Evolutionary conservation across 2,329 filamentous ascomycete species (phyloP), one percentile per base, ranked within the genome.

Genomic region (Aspergillus floridensis): DNA sequence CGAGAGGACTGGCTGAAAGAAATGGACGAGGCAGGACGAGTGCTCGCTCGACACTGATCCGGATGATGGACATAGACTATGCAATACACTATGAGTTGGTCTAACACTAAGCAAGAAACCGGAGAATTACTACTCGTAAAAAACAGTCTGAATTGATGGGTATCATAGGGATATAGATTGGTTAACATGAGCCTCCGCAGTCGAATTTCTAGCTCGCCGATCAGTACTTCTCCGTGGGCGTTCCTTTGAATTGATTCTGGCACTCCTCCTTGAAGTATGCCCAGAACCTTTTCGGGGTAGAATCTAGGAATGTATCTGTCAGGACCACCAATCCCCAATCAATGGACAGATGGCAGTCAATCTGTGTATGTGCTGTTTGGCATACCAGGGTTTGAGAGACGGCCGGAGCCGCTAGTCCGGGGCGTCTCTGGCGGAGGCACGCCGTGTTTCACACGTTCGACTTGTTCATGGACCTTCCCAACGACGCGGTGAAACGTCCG

Each of bases 401-500:
- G 38, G 38, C 16, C 38, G 38, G 16, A 19, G 16, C 38, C n/a
- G 38, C 38, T 44, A 3, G 19, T 44, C 38, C 38, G 38, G 38
- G 38, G 76, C 69, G 76, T 75, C 57, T 78, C 74, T 60, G 79
- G 76, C 19, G 74, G 74, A 53, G 76, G 73, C 50, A 74, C 70
- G 35, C 78, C 77, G 63, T 79, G 71, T 58, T 73, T 74, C 21
- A 77, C 38, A 56, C 74, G 72, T 63, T 79, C 75, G 22, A 80
- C 66, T 50, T 68, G 74, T 53, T 75, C 74, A 65, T 80, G 76
- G 22, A 80, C 72, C 57, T 68, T 71, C 29, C 77, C 75, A 49
- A 80, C 78, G 65, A 76, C 72, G 44, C 74, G 70, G 65, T 79
- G 78, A 62, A 80, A 80, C 53, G 71, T 63, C 10, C 75, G 77